Evolutionary conservation across 1,284 basidiomycete genomes (phyloP), one percentile per base, ranked within the genome.

Genomic region (Golubevia sp.): DNA sequence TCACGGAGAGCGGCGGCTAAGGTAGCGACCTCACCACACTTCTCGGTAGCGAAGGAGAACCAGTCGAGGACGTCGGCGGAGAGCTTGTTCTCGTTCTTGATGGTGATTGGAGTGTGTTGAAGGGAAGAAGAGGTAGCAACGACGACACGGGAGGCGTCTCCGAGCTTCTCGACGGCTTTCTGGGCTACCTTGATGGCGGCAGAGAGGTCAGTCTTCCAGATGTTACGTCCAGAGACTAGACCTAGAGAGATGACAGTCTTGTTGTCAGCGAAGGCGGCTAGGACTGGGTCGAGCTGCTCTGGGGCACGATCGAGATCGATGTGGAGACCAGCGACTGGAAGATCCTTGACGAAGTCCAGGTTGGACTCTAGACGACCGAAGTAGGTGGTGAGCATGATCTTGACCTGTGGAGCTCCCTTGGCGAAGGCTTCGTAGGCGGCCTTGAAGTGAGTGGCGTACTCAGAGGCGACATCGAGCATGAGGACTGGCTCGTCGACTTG

Each of bases 1-100:
- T 79, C 72, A 55, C 69, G 63, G 60, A 82, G 74, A 53, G 79
- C 80, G 54, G 72, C 72, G 11, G 95, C 94, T 77, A 99, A 90
- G 72, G 88, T 88, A 61, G 94, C 88, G 76, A 99, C 94, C 86
- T 99, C 97, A 59, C 87, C 87, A 49, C 92, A 92, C 88, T 99
- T 99, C 88, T 99, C 96, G 70, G 93, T 88, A 69, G 97, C 97
- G 85, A 99, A 99, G 20, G 97, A 93, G 88, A 99, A 95, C 97
- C 97, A 99, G 85, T 97, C 94, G 86, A 91, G 91, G 85, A 97
- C 92, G 85, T 97, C 90, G 49, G 88, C 82, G 60, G 92, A 91
- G 83, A 99, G 89, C 88, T 96, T 94, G 82, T 88, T 92, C 89
- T 99, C 97, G 60, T 91, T 91, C 67, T 90, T 91, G 82, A 97